Percentiles rank a stretch among this genome's conserved stretches.
phyloP scores from a whole-genome alignment of 257 asterid species.

The Jacaranda copaia region DNA sequence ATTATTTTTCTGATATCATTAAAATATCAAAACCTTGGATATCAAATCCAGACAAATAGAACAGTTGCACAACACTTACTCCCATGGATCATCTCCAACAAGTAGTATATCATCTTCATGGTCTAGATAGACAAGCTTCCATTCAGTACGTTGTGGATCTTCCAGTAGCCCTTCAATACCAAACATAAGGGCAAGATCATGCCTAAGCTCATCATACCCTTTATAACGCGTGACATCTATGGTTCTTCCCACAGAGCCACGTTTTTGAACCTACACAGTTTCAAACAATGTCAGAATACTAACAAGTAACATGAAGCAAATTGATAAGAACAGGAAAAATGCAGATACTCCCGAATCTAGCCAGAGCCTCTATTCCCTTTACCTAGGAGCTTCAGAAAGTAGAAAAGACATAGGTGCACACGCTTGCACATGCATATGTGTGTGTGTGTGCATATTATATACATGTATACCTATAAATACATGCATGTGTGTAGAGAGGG shows the following conservation, averaged over 20 bases:
- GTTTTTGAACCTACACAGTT: conserved; percentile 84
- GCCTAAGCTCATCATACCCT: conserved; percentile 90
- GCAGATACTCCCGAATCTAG: neutral
- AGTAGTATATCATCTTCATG: conserved; percentile 84
- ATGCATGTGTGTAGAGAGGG: conserved; percentile 18
- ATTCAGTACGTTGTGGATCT: conserved; percentile 84
- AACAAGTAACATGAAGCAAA: neutral
- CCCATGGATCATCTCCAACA: conserved; percentile 96
- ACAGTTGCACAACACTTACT: conserved; percentile 52
- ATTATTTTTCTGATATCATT: neutral
- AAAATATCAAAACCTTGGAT: neutral
- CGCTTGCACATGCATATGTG: neutral
- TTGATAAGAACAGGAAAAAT: neutral
- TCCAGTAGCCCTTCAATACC: conserved; percentile 93
- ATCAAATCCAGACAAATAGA: neutral
- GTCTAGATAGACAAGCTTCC: conserved; percentile 94
- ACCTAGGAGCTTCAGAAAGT: neutral
- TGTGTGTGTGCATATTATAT: neutral
- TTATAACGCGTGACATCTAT: conserved; percentile 83
- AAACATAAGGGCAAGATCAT: conserved; percentile 92
- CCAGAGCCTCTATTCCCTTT: neutral
- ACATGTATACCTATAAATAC: neutral
- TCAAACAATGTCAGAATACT: conserved; percentile 18
- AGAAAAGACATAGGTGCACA: neutral
- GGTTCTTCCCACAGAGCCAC: conserved; percentile 98